Evolutionary conservation across 1,139 yeast species (phyloP).

Genomic region (Geotrichum reessii): DNA sequence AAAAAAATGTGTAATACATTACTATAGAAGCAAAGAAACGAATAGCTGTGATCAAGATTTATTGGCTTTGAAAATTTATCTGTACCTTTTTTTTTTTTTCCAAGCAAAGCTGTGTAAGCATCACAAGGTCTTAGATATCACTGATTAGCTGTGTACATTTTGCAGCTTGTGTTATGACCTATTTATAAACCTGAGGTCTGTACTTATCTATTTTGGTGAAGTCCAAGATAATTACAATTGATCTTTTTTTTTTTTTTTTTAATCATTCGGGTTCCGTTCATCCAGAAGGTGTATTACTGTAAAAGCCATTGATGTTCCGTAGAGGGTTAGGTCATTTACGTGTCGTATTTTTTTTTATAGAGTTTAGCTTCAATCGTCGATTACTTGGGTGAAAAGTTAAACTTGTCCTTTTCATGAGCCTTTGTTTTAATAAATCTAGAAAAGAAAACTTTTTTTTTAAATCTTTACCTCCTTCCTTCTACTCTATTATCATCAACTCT

Average conservation of each 20-base stretch:
- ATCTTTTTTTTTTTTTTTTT: no score
- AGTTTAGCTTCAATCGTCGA: not conserved
- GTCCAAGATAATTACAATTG: no score
- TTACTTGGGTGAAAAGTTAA: not conserved
- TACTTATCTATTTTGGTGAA: no score
- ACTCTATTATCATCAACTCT: not conserved
- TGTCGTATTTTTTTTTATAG: not conserved
- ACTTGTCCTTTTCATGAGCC: not conserved
- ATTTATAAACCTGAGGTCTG: not conserved
- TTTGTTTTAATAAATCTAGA: not conserved
- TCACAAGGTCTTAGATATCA: no score
- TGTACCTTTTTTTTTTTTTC: no score
- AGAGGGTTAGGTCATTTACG: not conserved
- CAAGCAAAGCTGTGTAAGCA: no score
- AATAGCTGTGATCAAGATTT: no score
- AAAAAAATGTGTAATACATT: no score
- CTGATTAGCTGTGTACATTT: not conserved
- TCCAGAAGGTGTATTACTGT: no score
- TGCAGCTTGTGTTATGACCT: not conserved
- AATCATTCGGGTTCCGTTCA: no score
- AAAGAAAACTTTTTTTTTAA: not conserved
- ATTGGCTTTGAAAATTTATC: no score
- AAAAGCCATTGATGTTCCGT: not conserved
- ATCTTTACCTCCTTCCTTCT: not conserved
- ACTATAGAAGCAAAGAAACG: no score